Evolutionary conservation across 1,284 basidiomycete genomes (phyloP).

Genomic region (Fomitiporia mediterranea): DNA sequence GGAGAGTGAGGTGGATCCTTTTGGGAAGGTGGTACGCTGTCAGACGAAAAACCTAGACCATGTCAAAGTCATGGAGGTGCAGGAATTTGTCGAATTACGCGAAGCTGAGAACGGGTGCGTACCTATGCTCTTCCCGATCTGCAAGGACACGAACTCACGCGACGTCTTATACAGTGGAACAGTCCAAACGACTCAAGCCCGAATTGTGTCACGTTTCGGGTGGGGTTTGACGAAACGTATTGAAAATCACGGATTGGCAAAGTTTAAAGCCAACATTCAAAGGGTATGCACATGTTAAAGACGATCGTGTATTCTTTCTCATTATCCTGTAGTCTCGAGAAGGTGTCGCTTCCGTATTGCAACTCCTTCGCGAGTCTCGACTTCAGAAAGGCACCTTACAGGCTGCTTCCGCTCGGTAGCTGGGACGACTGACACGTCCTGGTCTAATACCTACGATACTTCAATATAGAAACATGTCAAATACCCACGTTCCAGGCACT

Average conservation of each 20-base stretch:
- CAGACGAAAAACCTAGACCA: constrained; percentile 78
- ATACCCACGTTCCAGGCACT: not conserved
- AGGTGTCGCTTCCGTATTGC: constrained; percentile 70
- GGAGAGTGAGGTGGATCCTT: constrained; percentile 84
- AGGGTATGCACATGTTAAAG: constrained; percentile 39
- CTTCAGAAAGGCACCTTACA: constrained; percentile 33
- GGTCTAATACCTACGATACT: constrained; percentile 1
- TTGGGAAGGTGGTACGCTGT: constrained; percentile 64
- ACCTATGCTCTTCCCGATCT: constrained; percentile 5
- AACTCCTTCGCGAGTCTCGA: constrained; percentile 68
- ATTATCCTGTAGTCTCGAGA: constrained; percentile 61
- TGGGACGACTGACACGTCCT: not conserved
- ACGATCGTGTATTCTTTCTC: constrained; percentile 20
- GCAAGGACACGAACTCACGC: not conserved
- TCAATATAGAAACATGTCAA: not conserved
- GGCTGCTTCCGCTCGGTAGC: not conserved
- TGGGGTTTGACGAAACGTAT: constrained; percentile 80
- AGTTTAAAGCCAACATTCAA: constrained; percentile 76
- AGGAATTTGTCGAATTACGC: constrained; percentile 64
- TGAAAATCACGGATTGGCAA: constrained; percentile 69
- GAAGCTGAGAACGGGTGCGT: constrained; percentile 62
- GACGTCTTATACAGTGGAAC: constrained; percentile 40
- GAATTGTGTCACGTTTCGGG: constrained; percentile 72
- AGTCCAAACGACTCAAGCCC: constrained; percentile 74
- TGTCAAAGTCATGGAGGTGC: constrained; percentile 78